Conservation (phyloP, 352 stramenopile species). For the Saprolegnia diclina region DNA sequence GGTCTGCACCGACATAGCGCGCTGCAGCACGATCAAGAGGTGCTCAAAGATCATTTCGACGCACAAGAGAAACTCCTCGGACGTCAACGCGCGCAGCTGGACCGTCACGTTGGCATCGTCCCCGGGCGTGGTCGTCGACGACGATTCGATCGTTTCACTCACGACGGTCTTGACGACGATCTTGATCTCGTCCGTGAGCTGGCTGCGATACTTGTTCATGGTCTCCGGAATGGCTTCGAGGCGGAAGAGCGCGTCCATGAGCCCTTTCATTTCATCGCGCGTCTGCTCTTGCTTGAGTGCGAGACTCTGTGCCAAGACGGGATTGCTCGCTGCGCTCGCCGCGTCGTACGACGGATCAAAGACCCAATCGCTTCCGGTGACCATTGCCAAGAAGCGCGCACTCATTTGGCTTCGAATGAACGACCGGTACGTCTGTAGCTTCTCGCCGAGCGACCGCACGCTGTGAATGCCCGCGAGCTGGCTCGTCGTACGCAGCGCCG, state of each 20-base stretch:
- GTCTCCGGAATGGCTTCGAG: constrained; percentile 65
- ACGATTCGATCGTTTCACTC: constrained; percentile 80
- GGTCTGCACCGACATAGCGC: constrained; percentile 67
- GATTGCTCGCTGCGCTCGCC: background rate
- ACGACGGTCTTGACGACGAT: constrained; percentile 84
- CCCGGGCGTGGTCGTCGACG: constrained; percentile 31
- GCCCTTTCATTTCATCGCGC: constrained; percentile 41
- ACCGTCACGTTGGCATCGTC: constrained; percentile 73
- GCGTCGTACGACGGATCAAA: constrained; percentile 37
- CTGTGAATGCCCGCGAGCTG: constrained; percentile 75
- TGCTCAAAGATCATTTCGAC: constrained; percentile 89
- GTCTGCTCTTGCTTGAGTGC: constrained; percentile 33
- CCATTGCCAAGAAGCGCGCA: constrained; percentile 68
- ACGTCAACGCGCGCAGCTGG: constrained; percentile 66
- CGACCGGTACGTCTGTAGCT: constrained; percentile 58
- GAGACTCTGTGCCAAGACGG: constrained; percentile 28
- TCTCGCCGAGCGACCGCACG: constrained; percentile 62
- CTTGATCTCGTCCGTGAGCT: constrained; percentile 81
- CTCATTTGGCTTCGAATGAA: constrained; percentile 78
- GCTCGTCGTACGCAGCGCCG: constrained; percentile 55
- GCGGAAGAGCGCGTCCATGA: constrained; percentile 70
- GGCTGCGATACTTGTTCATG: constrained; percentile 67
- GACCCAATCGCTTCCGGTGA: constrained; percentile 78
- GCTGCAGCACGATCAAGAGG: constrained; percentile 71
- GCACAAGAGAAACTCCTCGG: constrained; percentile 82